Percentiles rank a stretch among this genome's conserved stretches.
phyloP scores from a whole-genome alignment of 2,329 filamentous ascomycete genomes.

The Mycosphaerella sp. region DNA sequence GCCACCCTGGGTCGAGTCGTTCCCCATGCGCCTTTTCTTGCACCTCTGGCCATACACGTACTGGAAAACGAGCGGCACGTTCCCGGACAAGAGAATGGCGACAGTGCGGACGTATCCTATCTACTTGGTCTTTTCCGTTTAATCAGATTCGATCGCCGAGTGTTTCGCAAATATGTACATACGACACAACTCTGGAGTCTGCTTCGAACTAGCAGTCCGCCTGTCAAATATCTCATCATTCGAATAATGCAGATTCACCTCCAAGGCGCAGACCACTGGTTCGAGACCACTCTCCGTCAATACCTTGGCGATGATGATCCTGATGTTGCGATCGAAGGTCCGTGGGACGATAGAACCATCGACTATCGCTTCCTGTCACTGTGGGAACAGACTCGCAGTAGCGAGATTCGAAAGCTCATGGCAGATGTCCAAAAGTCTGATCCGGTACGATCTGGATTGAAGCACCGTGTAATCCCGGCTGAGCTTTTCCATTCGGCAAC shows the following conservation, averaged over 20 bases:
- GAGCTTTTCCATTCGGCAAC: constrained; percentile 38
- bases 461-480: constrained; percentile 14
- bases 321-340: constrained; percentile 56
- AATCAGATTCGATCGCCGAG: constrained; percentile 65
- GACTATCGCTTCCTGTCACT: constrained; percentile 70
- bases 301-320: constrained; percentile 50
- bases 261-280: constrained; percentile 70
- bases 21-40: constrained; percentile 74
- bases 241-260: constrained; percentile 74
- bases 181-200: constrained; percentile 63
- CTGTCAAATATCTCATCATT: constrained; percentile 73
- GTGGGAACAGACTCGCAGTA: constrained; percentile 57
- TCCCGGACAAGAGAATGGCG: constrained; percentile 8
- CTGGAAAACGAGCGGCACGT: constrained; percentile 20
- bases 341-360: constrained; percentile 68
- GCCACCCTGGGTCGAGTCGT: constrained; percentile 73
- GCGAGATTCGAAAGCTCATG: constrained; percentile 23
- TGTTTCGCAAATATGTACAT: constrained; percentile 60
- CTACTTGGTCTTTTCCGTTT: constrained; percentile 72
- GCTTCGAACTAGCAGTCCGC: constrained; percentile 53
- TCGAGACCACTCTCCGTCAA: constrained; percentile 63
- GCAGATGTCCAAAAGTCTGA: neutral
- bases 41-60: constrained; percentile 33
- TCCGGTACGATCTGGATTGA: neutral
- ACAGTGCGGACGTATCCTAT: constrained; percentile 24